phyloP scores from a whole-genome alignment of 495 filamentous ascomycete species.

The Endocarpon pusillum region DNA sequence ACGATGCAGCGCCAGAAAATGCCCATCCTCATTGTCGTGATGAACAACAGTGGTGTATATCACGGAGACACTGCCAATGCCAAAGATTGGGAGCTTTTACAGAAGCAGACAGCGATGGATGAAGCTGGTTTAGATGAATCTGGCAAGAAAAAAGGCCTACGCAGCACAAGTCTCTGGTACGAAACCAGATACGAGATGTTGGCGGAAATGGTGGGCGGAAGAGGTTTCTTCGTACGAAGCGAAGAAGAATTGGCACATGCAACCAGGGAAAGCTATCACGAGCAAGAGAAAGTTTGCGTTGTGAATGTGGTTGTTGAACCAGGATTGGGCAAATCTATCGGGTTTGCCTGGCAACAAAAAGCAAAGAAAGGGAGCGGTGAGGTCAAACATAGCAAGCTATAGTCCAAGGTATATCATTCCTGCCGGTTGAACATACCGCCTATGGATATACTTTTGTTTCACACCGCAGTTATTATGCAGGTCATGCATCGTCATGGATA shows the following conservation, averaged over 20 bases:
- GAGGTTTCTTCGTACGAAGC: conserved; percentile 34
- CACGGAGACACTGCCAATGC: conserved; percentile 31
- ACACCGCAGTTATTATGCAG: too few species aligned
- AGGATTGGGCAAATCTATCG: conserved; percentile 33
- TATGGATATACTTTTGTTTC: too few species aligned
- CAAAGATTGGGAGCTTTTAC: conserved; percentile 24
- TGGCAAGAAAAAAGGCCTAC: conserved; percentile 25
- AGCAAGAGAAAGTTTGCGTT: conserved; percentile 26
- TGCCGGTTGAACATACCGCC: too few species aligned
- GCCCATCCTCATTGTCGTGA: conserved; percentile 42
- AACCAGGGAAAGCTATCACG: conserved; percentile 35
- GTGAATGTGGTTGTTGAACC: conserved; percentile 45
- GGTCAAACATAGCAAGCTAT: too few species aligned
- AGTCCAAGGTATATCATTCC: too few species aligned
- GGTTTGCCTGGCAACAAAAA: too few species aligned
- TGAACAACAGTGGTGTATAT: conserved; percentile 51
- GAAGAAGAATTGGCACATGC: conserved; percentile 35
- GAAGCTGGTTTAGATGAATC: conserved; percentile 19
- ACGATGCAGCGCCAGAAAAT: conserved; percentile 47
- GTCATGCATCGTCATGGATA: too few species aligned
- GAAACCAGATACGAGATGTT: conserved; percentile 42
- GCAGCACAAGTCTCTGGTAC: conserved; percentile 38
- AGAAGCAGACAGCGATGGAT: conserved; percentile 16
- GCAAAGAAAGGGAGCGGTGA: too few species aligned
- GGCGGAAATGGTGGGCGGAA: conserved; percentile 38